Percentiles rank a stretch among this genome's conserved stretches.
Evolutionary conservation across 177 flowering plant genomes (phyloP).

Genomic region (Vitis hybrid): DNA sequence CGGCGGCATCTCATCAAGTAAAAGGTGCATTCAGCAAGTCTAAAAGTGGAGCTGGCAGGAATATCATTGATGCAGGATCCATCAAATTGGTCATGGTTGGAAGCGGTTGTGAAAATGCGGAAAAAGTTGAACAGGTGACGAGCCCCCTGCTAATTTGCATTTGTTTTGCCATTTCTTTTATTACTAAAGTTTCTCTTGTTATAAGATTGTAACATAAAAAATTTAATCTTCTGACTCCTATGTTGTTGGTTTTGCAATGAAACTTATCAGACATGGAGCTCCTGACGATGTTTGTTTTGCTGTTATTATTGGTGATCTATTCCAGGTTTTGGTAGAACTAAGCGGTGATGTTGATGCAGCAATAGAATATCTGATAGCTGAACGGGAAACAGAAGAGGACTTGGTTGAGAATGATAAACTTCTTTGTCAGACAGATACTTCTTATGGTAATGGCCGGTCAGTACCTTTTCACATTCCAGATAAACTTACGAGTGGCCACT

Average conservation of each 20-base stretch:
- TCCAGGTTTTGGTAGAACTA: constrained; percentile 60
- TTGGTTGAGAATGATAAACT: constrained; percentile 21
- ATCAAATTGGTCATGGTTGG: constrained; percentile 70
- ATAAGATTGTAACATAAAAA: neutral
- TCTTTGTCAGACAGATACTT: constrained; percentile 18
- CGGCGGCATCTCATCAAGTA: constrained; percentile 48
- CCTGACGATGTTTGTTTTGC: constrained; percentile 1
- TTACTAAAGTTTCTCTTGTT: neutral
- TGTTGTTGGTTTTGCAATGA: neutral
- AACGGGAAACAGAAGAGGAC: constrained; percentile 40
- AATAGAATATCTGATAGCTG: constrained; percentile 69
- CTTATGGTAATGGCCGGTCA: constrained; percentile 37
- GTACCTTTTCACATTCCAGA: constrained; percentile 6
- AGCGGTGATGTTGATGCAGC: constrained; percentile 86
- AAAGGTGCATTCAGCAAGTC: constrained; percentile 41
- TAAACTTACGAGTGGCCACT: neutral
- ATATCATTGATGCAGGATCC: constrained; percentile 33
- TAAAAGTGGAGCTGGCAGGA: constrained; percentile 22
- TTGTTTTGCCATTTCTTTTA: neutral
- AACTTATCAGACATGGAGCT: neutral
- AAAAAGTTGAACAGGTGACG: constrained; percentile 66
- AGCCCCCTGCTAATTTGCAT: neutral
- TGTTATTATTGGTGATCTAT: constrained; percentile 4
- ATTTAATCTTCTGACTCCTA: neutral
- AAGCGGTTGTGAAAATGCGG: constrained; percentile 60